Conservation (phyloP, 257 asterid species). For the Salvia rosmarinus region DNA sequence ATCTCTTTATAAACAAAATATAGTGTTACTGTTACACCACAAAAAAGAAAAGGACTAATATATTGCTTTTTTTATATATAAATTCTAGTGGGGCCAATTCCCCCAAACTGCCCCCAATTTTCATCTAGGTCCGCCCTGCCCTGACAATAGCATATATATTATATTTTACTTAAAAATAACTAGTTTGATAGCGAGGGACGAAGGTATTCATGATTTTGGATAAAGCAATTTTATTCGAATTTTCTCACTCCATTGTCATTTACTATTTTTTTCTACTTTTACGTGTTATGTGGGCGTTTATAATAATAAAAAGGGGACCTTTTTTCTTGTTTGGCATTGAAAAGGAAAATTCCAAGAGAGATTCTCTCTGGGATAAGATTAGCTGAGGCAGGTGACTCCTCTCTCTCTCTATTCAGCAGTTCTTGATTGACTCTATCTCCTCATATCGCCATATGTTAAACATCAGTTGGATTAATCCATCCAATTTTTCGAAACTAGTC, state of each 20-base stretch:
- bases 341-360: not conserved
- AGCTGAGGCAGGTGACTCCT: conserved; percentile 34
- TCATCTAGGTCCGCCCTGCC: too few relatives aligned
- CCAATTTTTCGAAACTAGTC: too few relatives aligned
- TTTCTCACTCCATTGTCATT: not conserved
- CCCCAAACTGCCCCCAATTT: too few relatives aligned
- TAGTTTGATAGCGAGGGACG: not conserved
- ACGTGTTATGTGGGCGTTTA: conserved; percentile 33
- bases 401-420: not conserved
- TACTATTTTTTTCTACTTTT: not conserved
- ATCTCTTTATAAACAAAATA: too few relatives aligned
- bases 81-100: too few relatives aligned
- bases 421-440: conserved; percentile 11
- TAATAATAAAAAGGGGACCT: not conserved
- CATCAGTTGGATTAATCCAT: too few relatives aligned
- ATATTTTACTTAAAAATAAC: not conserved
- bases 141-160: too few relatives aligned
- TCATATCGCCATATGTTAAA: too few relatives aligned
- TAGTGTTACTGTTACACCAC: too few relatives aligned
- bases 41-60: too few relatives aligned
- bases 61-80: too few relatives aligned
- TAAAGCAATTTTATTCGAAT: not conserved
- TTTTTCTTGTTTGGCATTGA: not conserved
- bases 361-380: conserved; percentile 33
- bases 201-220: not conserved